A percentile compares a stretch with the other conserved stretches of the same genome.
phyloP scores from a whole-genome alignment of 768 basidiomycete genomes.

The Phlebiopsis gigantea region DNA sequence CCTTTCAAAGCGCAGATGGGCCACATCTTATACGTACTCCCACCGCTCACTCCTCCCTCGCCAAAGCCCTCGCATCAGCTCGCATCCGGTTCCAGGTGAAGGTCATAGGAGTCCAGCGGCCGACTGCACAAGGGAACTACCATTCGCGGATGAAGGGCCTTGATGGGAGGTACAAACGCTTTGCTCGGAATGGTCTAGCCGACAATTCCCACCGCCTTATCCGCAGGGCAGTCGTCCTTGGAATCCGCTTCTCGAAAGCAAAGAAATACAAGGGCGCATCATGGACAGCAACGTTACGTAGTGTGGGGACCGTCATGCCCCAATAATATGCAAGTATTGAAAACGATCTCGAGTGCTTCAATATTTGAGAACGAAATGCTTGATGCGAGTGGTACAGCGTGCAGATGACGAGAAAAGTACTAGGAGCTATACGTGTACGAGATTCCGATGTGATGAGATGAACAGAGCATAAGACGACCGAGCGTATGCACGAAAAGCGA shows the following conservation, averaged over 20 bases:
- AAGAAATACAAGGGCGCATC: neutral
- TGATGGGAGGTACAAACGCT: conserved; percentile 8
- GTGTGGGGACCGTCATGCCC: neutral
- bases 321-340: neutral
- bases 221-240: neutral
- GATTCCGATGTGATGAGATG: neutral
- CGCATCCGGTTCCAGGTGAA: neutral
- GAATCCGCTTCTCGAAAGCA: neutral
- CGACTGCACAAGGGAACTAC: conserved; percentile 14
- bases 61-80: neutral
- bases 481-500: conserved; percentile 1
- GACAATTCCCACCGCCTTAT: neutral
- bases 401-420: conserved; percentile 1
- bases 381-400: conserved; percentile 6
- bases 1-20: neutral
- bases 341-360: neutral
- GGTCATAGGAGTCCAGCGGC: neutral
- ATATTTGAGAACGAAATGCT: neutral
- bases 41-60: neutral
- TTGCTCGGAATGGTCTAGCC: neutral
- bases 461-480: neutral
- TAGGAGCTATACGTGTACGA: conserved; percentile 3
- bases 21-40: conserved; percentile 1
- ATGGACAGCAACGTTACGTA: neutral
- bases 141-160: conserved; percentile 16